Conservation (phyloP, 2,329 filamentous ascomycete genomes). For the Cryphonectria radicalis region DNA sequence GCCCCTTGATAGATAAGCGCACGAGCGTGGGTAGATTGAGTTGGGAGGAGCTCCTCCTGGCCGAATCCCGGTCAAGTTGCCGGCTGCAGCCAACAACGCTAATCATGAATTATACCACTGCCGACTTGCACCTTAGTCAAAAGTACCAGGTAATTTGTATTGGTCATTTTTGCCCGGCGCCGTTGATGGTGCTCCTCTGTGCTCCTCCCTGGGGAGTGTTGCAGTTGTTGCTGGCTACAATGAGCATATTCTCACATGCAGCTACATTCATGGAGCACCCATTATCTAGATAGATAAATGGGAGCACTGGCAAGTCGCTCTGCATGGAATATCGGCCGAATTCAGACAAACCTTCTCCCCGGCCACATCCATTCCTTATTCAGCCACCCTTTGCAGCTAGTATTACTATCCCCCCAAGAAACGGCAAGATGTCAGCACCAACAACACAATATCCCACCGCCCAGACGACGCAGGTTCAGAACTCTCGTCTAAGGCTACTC, state of each 20-base stretch:
- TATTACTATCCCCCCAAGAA: neutral
- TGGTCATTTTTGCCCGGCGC: neutral
- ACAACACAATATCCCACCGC: slow-evolving; percentile 36
- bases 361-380: neutral
- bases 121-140: neutral
- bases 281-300: neutral
- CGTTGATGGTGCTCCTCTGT: slow-evolving; percentile 4
- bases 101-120: neutral
- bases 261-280: neutral
- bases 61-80: neutral
- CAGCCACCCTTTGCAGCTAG: neutral
- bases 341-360: neutral
- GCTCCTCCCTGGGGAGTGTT: neutral
- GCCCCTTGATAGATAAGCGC: neutral
- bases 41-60: slow-evolving; percentile 5
- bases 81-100: neutral
- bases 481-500: slow-evolving; percentile 48
- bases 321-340: neutral
- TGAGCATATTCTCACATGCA: neutral
- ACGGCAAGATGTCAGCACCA: slow-evolving; percentile 13
- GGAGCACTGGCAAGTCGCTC: neutral
- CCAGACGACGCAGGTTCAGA: slow-evolving; percentile 41
- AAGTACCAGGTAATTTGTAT: neutral
- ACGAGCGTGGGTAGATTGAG: neutral
- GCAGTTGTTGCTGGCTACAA: neutral